Evolutionary conservation across 768 basidiomycete species (phyloP), one percentile per base, ranked within the genome.

Genomic region (Russula vinacea): DNA sequence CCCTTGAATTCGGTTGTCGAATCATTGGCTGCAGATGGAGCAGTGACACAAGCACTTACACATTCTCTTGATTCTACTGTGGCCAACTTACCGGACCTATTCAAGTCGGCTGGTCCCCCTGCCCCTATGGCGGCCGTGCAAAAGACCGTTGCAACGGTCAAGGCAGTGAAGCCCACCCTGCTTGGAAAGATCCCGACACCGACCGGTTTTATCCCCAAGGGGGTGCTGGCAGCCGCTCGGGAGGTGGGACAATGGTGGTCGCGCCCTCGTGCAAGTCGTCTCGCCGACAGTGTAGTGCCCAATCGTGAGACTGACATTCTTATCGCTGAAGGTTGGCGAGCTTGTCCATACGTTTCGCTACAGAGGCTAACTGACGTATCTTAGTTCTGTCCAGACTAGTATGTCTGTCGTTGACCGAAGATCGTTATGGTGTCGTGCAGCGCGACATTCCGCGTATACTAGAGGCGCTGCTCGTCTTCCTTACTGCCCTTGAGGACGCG

Each of bases 391-490:
- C 88, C 1, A 80, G 81, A 55, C 77, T 94, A 9, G 79, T 83
- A 8, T 88, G 85, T 63, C 84, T 86, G 0, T 94, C 92, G 5
- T 76, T 94, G 16, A 78, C 79, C 1, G 93, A 94, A 73, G 92
- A 95, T 75, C 80, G 81, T 22, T 93, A 87, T 70, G 92, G 92
- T 24, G 83, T 87, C 39, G 90, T 93, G 14, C 93, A 94, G 72
- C 80, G 89, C 13, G 93, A 94, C 71, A 90, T 92, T 22, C 88
- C 92, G 0, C 85, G 84, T 64, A 84, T 92, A 33, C 73, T 95
- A 3, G 92, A 95, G 73, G 88, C 88, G 0, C 76, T 94, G 67
- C 72, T 89, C 14, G 81, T 81, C 0, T 89, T 87, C 76, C 78
- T 92, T 22, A 71, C 74, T 1, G 88, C 84, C 1, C 73, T 92